phyloP scores from a whole-genome alignment of 1,284 basidiomycete genomes.

The Cryptococcus hybrid region DNA sequence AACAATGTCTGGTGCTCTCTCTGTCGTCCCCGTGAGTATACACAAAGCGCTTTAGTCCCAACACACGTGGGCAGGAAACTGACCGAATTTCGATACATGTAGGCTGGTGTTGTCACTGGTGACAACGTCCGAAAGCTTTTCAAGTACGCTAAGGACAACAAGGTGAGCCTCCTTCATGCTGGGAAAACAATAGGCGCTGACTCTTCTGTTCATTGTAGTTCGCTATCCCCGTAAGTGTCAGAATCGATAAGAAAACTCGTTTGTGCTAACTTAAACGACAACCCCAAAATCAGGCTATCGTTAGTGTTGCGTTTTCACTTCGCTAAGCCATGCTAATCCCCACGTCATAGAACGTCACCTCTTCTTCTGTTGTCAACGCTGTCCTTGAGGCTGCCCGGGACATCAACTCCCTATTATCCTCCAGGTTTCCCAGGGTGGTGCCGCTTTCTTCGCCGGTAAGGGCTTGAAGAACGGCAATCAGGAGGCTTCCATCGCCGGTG shows the following conservation, averaged over 20 bases:
- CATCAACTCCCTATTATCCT: conserved; percentile 98
- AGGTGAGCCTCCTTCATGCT: conserved; percentile 56
- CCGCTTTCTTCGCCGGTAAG: conserved; percentile 96
- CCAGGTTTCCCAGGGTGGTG: conserved; percentile 96
- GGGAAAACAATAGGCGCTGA: conserved; percentile 4
- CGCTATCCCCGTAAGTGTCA: conserved; percentile 67
- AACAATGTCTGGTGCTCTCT: conserved; percentile 40
- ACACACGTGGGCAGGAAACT: neutral
- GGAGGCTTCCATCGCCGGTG: conserved; percentile 92
- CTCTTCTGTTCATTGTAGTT: conserved; percentile 57
- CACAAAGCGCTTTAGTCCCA: neutral
- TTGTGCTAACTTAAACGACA: neutral
- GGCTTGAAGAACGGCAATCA: conserved; percentile 88
- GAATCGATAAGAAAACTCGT: neutral
- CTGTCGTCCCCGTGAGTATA: conserved; percentile 42
- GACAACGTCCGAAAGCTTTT: conserved; percentile 84
- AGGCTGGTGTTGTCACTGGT: conserved; percentile 86
- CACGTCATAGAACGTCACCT: conserved; percentile 65
- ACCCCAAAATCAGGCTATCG: no score
- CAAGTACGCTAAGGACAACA: conserved; percentile 77
- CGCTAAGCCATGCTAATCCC: no score
- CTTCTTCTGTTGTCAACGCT: conserved; percentile 82
- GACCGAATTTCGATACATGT: conserved; percentile 1
- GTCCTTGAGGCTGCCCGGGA: conserved; percentile 86
- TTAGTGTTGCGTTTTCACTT: conserved; percentile 58